A percentile compares a stretch with the other conserved stretches of the same genome.
Evolutionary conservation across 179 eudicot genomes (phyloP).

Genomic region (Dionaea muscipula): DNA sequence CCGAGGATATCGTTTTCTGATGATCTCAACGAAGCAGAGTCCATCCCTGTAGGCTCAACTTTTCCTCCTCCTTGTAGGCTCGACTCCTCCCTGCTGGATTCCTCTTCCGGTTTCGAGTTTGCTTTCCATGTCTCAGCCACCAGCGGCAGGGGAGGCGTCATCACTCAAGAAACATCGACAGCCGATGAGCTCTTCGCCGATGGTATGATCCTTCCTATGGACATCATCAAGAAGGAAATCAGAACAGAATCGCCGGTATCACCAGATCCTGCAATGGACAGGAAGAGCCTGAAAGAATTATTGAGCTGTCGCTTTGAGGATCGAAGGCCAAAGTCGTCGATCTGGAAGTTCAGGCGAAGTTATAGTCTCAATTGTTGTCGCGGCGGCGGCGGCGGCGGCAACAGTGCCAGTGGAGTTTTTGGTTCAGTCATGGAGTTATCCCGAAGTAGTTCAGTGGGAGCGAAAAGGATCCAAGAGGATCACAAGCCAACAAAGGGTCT

Average conservation of each 20-base stretch:
- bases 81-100: slow-evolving; percentile 21
- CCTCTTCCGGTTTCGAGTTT: slow-evolving; percentile 30
- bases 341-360: slow-evolving; percentile 53
- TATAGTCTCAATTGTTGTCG: slow-evolving; percentile 34
- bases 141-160: slow-evolving; percentile 4
- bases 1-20: slow-evolving; percentile 81
- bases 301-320: slow-evolving; percentile 20
- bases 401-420: slow-evolving; percentile 19
- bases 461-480: slow-evolving; percentile 1
- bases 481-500: not conserved
- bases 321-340: slow-evolving; percentile 29
- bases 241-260: not conserved
- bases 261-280: slow-evolving; percentile 5
- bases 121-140: slow-evolving; percentile 32
- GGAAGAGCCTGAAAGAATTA: slow-evolving; percentile 26
- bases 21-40: slow-evolving; percentile 33
- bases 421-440: slow-evolving; percentile 29
- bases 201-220: slow-evolving; percentile 58
- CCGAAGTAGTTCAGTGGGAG: slow-evolving; percentile 33
- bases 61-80: slow-evolving; percentile 27
- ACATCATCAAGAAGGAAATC: slow-evolving; percentile 22
- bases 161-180: slow-evolving; percentile 27
- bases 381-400: slow-evolving; percentile 8
- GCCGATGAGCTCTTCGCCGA: slow-evolving; percentile 80
- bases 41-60: slow-evolving; percentile 23